These are phyloP conservation scores for Pestalotiopsis fici DNA, from an alignment of 2,329 filamentous ascomycete genomes.

Conservation along the genomic window DNA sequence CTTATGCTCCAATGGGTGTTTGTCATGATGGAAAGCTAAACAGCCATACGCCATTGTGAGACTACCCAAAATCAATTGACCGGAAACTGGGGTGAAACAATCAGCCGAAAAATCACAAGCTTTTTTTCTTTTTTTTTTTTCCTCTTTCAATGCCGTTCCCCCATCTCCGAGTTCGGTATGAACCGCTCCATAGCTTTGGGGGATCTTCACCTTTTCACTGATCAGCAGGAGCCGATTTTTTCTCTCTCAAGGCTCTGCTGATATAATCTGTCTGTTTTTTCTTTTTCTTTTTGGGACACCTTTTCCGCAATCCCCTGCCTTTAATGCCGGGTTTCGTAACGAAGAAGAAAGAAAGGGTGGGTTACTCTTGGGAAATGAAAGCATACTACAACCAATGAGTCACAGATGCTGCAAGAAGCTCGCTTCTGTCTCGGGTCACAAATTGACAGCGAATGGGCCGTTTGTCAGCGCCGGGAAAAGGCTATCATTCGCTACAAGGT, in stretches of 20 bases:
- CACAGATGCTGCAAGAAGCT: background rate
- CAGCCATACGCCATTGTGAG: background rate
- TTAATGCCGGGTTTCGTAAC: background rate
- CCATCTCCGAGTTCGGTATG: background rate
- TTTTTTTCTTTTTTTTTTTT: too few species aligned
- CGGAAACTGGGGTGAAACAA: background rate
- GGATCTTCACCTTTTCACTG: background rate
- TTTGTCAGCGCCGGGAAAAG: slow-evolving; percentile 1
- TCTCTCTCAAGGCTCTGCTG: too few species aligned
- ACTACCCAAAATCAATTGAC: background rate
- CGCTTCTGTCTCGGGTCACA: background rate
- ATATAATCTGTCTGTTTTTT: background rate
- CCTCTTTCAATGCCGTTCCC: background rate
- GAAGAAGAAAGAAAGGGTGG: background rate
- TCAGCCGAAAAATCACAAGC: background rate
- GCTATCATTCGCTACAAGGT: background rate
- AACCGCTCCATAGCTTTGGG: background rate
- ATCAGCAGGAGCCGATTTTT: background rate
- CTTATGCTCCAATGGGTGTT: background rate
- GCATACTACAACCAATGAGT: background rate
- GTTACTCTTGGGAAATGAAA: background rate
- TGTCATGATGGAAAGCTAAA: background rate
- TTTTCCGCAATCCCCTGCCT: background rate
- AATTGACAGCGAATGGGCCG: slow-evolving; percentile 2
- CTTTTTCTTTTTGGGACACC: too few species aligned